Percentiles rank a stretch among this genome's conserved stretches.
These are phyloP conservation scores for Achaetomiella virescens DNA, from an alignment of 495 filamentous ascomycete genomes.

Conservation along the genomic window DNA sequence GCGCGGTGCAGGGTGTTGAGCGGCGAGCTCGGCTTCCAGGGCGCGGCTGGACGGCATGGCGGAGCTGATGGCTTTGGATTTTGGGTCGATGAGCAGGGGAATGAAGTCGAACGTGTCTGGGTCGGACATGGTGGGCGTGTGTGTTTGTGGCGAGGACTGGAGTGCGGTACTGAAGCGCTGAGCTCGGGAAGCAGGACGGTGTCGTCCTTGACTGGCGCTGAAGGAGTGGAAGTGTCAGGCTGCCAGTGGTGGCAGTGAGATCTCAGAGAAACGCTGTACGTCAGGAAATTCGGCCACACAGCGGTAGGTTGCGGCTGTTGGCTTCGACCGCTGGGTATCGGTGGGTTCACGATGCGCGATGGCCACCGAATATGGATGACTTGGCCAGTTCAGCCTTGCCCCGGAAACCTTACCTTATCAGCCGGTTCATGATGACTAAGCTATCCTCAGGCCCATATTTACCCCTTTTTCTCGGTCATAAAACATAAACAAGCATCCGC, in stretches of 20 bases:
- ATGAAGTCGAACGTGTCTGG: slow-evolving; percentile 76
- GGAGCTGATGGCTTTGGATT: slow-evolving; percentile 56
- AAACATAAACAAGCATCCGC: background rate
- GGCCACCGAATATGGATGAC: too few species aligned
- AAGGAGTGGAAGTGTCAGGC: too few species aligned
- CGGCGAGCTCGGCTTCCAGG: slow-evolving; percentile 58
- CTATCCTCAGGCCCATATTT: background rate
- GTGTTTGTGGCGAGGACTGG: too few species aligned
- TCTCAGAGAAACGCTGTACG: too few species aligned
- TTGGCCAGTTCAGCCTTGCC: background rate
- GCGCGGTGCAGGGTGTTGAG: slow-evolving; percentile 70
- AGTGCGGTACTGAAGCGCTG: too few species aligned
- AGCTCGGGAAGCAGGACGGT: background rate
- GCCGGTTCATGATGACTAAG: background rate
- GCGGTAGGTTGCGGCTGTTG: too few species aligned
- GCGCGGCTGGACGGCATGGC: slow-evolving; percentile 33
- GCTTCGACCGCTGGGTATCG: background rate
- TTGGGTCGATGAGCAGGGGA: slow-evolving; percentile 71
- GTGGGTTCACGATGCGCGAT: too few species aligned
- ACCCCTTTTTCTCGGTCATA: background rate
- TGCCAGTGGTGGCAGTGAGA: too few species aligned
- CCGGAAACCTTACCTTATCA: slow-evolving; percentile 15
- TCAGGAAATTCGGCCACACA: too few species aligned
- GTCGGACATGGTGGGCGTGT: slow-evolving; percentile 52
- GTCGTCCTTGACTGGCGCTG: slow-evolving; percentile 7